Evolutionary conservation across 2,329 filamentous ascomycete genomes (phyloP), one percentile per base, ranked within the genome.

Genomic region (Fusarium armeniacum): DNA sequence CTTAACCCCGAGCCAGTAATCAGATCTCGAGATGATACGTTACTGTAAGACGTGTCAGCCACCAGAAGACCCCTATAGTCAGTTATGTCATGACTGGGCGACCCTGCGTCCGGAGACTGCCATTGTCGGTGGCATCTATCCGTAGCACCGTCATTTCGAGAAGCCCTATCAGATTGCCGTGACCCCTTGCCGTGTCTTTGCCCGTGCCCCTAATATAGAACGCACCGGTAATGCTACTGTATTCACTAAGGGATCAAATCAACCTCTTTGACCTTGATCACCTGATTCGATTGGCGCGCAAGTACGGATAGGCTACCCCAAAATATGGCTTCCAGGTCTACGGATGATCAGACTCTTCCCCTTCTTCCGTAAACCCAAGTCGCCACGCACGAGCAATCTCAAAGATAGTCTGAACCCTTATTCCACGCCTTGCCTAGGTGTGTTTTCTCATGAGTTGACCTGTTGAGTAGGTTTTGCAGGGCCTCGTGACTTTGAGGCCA

Each of bases 1-100:
- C n/a, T 28, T 20, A 35, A 28, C 53, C 55, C 70, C 67, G 58
- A 70, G 62, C 60, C 62, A 67, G 55, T 58, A 51, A 28, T 53
- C 35, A 68, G 49, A 65, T 64, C 46, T 70, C 22, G 26, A n/a
- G 49, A 70, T 68, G 62, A 70, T 61, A 70, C 67, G 62, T 70
- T 70, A 68, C 67, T 28, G 58, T n/a, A 40, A 32, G 36, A 35
- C 50, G 26, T 60, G 41, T 44, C 49, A 62, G 44, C 38, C 35
- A 33, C 62, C 26, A 45, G 36, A 56, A 63, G 66, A 67, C 67
- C 67, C 67, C 46, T 67, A 64, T n/a, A 56, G 26, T 43, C 43
- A 51, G 61, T 32, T 62, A 68, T 70, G 67, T 70, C 66, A 69
- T 62, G 38, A 32, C 36, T 41, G 38, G 33, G 46, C 30, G 49